phyloP scores from a whole-genome alignment of 169 alveolate genomes.

The Babesia ovis region DNA sequence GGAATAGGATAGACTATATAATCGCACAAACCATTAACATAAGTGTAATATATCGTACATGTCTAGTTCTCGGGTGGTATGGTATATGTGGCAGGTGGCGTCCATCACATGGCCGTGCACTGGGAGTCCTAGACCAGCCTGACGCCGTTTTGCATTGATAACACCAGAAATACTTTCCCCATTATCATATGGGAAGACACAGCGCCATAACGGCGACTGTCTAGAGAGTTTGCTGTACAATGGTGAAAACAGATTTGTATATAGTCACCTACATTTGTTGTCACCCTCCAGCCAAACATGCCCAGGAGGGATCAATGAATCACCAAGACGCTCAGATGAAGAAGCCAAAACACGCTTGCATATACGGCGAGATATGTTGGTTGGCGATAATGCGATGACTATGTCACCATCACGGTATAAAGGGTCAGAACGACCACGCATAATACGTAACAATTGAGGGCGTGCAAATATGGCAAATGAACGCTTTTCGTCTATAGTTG shows the following conservation, averaged over 20 bases:
- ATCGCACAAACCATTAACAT: neutral
- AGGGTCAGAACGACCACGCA: constrained; percentile 39
- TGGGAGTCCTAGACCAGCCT: constrained; percentile 13
- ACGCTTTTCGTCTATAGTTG: constrained; percentile 33
- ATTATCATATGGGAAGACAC: constrained; percentile 43
- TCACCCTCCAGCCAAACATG: constrained; percentile 68
- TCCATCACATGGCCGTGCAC: too few relatives aligned
- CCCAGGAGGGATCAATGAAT: constrained; percentile 26
- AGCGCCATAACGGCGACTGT: constrained; percentile 67
- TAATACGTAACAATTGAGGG: constrained; percentile 24
- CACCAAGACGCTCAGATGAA: constrained; percentile 13
- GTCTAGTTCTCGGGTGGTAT: too few relatives aligned
- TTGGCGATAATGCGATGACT: constrained; percentile 55
- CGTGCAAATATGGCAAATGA: constrained; percentile 36
- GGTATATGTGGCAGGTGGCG: too few relatives aligned
- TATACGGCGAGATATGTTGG: constrained; percentile 38
- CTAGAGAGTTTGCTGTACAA: constrained; percentile 54
- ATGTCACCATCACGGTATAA: constrained; percentile 59
- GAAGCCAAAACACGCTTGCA: constrained; percentile 55
- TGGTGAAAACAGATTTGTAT: neutral
- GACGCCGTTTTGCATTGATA: constrained; percentile 22
- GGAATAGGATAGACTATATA: neutral
- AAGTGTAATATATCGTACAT: neutral
- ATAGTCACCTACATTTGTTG: constrained; percentile 33
- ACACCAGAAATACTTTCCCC: constrained; percentile 45